Conservation (phyloP, 2,329 filamentous ascomycete species). For the Plenodomus biglobosus region DNA sequence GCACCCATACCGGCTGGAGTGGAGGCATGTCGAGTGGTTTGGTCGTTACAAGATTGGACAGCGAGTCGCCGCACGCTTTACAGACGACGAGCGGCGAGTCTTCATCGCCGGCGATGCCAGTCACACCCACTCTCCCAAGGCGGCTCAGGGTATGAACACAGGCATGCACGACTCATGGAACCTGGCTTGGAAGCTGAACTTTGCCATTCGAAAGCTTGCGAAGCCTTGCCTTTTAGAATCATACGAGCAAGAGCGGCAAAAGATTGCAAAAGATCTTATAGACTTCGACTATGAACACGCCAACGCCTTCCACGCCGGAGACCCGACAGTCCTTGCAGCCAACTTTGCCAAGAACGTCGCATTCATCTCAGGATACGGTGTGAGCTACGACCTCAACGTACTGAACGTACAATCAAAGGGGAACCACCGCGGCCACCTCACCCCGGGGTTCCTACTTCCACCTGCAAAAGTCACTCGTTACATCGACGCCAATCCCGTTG, state of each 20-base stretch:
- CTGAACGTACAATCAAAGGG: constrained; percentile 62
- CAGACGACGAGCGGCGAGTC: constrained; percentile 45
- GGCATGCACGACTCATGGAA: constrained; percentile 51
- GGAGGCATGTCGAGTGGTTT: constrained; percentile 54
- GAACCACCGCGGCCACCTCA: constrained; percentile 50
- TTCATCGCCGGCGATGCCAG: constrained; percentile 56
- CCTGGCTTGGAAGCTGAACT: constrained; percentile 50
- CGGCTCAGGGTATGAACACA: constrained; percentile 51
- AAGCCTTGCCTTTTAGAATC: constrained; percentile 43
- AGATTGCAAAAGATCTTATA: constrained; percentile 50
- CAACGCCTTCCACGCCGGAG: constrained; percentile 59
- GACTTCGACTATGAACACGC: constrained; percentile 53
- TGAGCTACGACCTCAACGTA: constrained; percentile 65
- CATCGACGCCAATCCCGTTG: constrained; percentile 75
- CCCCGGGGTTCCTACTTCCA: constrained; percentile 54
- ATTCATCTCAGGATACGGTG: constrained; percentile 73
- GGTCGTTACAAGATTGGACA: constrained; percentile 56
- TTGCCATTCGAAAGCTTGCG: constrained; percentile 43
- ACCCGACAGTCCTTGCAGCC: constrained; percentile 63
- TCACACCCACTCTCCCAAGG: constrained; percentile 48
- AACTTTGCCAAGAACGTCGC: constrained; percentile 72
- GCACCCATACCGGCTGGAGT: constrained; percentile 49
- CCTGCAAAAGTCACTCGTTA: constrained; percentile 73
- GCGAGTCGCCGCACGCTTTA: constrained; percentile 51
- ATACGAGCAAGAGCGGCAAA: constrained; percentile 48